These are phyloP conservation scores for Ceratocystis ficicola DNA, from an alignment of 2,329 filamentous ascomycete genomes.

Conservation along the genomic window DNA sequence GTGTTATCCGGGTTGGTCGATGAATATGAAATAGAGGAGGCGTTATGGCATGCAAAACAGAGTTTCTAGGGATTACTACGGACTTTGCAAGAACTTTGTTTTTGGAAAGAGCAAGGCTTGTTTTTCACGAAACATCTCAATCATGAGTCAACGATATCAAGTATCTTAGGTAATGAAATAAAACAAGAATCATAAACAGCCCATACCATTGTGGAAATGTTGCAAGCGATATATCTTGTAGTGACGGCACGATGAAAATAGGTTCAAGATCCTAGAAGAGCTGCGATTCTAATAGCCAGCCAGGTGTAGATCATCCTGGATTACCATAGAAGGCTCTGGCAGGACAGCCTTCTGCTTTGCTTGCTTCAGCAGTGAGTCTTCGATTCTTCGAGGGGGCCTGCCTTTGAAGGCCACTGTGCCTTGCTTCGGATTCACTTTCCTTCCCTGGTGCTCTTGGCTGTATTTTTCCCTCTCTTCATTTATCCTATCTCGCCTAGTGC, in stretches of 20 bases:
- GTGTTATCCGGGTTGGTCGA: constrained; percentile 69
- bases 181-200: background rate
- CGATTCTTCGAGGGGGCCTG: too few species aligned
- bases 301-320: too few species aligned
- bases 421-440: too few species aligned
- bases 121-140: background rate
- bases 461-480: too few species aligned
- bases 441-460: too few species aligned
- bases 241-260: background rate
- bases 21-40: constrained; percentile 24
- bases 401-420: too few species aligned
- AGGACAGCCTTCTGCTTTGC: too few species aligned
- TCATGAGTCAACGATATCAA: constrained; percentile 15
- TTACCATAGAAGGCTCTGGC: too few species aligned
- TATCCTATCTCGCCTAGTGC: too few species aligned
- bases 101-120: background rate
- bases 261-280: too few species aligned
- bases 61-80: constrained; percentile 1
- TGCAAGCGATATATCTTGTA: background rate
- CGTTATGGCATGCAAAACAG: background rate
- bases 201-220: background rate
- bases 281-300: too few species aligned
- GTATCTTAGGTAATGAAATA: constrained; percentile 5
- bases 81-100: background rate
- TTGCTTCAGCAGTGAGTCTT: too few species aligned